A percentile compares a stretch with the other conserved stretches of the same genome.
Evolutionary conservation across 75 land plant species (phyloP).

Genomic region (Chamaecyparis obtusa): DNA sequence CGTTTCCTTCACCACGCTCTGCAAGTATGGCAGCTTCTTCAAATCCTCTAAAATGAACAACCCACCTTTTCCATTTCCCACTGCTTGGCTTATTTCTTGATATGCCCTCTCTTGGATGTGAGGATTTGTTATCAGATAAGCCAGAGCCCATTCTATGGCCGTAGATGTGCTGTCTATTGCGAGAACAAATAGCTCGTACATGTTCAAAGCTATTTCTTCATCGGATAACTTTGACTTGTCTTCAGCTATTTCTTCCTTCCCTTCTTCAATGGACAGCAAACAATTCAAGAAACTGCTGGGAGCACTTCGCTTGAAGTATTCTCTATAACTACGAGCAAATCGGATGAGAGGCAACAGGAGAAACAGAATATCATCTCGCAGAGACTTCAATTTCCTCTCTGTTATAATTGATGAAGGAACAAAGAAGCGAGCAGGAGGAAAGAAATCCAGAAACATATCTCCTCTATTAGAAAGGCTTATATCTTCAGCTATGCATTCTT

Average conservation of each 20-base stretch:
- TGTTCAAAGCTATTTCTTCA: neutral
- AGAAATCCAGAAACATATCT: neutral
- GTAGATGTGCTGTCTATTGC: slow-evolving; percentile 8
- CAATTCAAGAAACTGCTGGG: no score
- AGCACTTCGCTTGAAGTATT: no score
- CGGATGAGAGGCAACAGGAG: no score
- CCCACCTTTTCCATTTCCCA: no score
- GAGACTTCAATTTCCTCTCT: neutral
- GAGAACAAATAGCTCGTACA: slow-evolving; percentile 1
- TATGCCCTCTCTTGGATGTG: neutral
- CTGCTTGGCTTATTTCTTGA: neutral
- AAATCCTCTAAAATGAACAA: no score
- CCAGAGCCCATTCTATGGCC: no score
- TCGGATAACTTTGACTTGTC: neutral
- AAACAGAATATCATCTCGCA: no score
- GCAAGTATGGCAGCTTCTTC: no score
- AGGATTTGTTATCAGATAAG: no score
- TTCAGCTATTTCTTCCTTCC: neutral
- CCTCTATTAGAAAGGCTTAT: neutral
- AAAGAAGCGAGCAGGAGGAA: neutral
- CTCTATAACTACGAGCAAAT: no score
- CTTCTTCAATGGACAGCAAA: no score
- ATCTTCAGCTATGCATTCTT: neutral
- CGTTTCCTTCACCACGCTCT: no score
- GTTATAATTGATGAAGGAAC: neutral